These are phyloP conservation scores for Leccinum sublutescens DNA, from an alignment of 768 basidiomycete species.

Conservation along the genomic window DNA sequence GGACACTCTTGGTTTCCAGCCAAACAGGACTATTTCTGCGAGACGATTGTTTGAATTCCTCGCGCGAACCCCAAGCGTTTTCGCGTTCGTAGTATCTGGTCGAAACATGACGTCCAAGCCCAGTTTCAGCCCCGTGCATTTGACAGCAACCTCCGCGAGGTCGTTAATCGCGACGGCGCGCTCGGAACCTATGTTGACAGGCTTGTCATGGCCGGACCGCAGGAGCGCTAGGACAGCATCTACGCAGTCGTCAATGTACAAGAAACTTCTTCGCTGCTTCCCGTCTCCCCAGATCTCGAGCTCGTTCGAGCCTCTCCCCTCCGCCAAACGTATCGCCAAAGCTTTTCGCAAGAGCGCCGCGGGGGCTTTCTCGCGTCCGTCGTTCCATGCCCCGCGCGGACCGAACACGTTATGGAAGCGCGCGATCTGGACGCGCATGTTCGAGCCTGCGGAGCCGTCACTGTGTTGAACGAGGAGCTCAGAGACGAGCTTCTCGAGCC, in stretches of 20 bases:
- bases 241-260: slow-evolving; percentile 55
- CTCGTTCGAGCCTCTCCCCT: slow-evolving; percentile 2
- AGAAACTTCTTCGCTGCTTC: slow-evolving; percentile 50
- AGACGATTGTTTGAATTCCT: slow-evolving; percentile 52
- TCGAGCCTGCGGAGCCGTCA: slow-evolving; percentile 8
- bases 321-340: slow-evolving; percentile 27
- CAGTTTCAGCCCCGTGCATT: slow-evolving; percentile 29
- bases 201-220: slow-evolving; percentile 31
- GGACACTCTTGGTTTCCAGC: slow-evolving; percentile 43
- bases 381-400: slow-evolving; percentile 50
- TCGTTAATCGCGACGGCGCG: slow-evolving; percentile 39
- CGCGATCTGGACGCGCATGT: slow-evolving; percentile 44
- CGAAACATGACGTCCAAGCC: slow-evolving; percentile 27
- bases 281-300: slow-evolving; percentile 63
- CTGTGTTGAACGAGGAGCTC: slow-evolving; percentile 44
- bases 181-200: slow-evolving; percentile 55
- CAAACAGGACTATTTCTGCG: slow-evolving; percentile 27
- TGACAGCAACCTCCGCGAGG: slow-evolving; percentile 42
- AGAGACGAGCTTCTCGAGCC: slow-evolving; percentile 53
- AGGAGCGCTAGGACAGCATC: slow-evolving; percentile 48
- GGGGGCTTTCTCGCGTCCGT: slow-evolving; percentile 58
- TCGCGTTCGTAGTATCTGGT: slow-evolving; percentile 19
- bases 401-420: slow-evolving; percentile 63
- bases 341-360: slow-evolving; percentile 59
- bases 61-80: slow-evolving; percentile 47